phyloP scores from a whole-genome alignment of 176 grass and related monocot genomes.

The Dactylis glomerata region DNA sequence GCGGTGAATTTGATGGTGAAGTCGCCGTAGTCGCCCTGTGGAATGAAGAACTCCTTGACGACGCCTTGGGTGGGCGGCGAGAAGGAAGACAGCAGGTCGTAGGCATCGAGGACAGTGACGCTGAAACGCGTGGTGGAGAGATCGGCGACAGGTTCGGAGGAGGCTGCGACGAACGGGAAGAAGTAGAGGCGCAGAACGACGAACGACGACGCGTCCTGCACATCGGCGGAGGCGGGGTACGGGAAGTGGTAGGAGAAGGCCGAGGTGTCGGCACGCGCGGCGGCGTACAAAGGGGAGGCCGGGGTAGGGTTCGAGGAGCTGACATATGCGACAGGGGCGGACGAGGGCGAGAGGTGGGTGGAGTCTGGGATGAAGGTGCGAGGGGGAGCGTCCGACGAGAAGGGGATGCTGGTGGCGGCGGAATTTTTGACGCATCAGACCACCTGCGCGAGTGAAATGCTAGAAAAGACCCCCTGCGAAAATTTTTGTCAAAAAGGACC shows the following conservation, averaged over 20 bases:
- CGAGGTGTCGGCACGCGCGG: constrained; percentile 39
- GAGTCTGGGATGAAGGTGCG: constrained; percentile 38
- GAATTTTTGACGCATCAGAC: too few relatives aligned
- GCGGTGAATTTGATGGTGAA: constrained; percentile 33
- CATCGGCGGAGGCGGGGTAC: neutral
- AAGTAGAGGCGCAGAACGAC: constrained; percentile 85
- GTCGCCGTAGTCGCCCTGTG: neutral
- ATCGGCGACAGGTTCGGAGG: neutral
- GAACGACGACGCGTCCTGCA: neutral
- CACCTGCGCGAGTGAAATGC: too few relatives aligned
- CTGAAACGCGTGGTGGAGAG: constrained; percentile 42
- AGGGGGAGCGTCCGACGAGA: constrained; percentile 22
- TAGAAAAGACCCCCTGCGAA: too few relatives aligned
- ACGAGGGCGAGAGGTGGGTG: constrained; percentile 1
- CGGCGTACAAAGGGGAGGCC: constrained; percentile 30
- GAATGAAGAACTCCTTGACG: constrained; percentile 75
- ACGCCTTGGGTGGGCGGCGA: constrained; percentile 14
- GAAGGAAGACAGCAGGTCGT: constrained; percentile 41
- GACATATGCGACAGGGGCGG: neutral
- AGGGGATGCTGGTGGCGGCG: neutral
- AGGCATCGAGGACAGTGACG: constrained; percentile 28
- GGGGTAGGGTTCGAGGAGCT: constrained; percentile 17
- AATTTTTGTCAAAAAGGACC: too few relatives aligned
- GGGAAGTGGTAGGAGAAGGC: constrained; percentile 34
- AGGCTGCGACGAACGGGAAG: constrained; percentile 33